A percentile compares a stretch with the other conserved stretches of the same genome.
phyloP scores from a whole-genome alignment of 1,284 basidiomycete genomes.

The Omphalotus olearius region DNA sequence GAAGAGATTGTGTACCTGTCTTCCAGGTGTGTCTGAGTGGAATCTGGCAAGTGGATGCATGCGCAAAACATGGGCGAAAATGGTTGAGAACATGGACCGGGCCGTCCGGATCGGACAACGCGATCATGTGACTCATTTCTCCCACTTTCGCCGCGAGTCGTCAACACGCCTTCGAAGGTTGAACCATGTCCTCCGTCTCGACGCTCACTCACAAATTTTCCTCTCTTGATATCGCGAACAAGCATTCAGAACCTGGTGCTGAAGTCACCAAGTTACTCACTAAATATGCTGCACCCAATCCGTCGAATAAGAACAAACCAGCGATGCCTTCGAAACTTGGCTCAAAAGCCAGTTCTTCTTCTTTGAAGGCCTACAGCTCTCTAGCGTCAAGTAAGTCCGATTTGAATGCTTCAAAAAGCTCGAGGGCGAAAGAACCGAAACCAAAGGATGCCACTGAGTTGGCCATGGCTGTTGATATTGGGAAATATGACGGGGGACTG shows the following conservation, averaged over 20 bases:
- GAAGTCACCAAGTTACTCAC: constrained; percentile 64
- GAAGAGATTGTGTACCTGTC: too few relatives aligned
- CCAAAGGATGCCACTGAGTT: constrained; percentile 10
- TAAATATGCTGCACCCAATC: constrained; percentile 59
- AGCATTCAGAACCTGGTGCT: constrained; percentile 48
- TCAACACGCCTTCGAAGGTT: not conserved
- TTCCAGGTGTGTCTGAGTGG: too few relatives aligned
- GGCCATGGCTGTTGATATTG: constrained; percentile 58
- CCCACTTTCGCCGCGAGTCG: too few relatives aligned
- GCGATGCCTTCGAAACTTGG: constrained; percentile 16
- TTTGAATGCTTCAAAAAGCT: not conserved
- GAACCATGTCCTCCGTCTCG: constrained; percentile 2
- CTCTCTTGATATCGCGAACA: constrained; percentile 30
- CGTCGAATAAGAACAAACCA: constrained; percentile 15
- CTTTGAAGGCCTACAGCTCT: constrained; percentile 1
- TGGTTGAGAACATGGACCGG: too few relatives aligned
- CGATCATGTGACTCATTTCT: too few relatives aligned
- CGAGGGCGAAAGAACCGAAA: constrained; percentile 15
- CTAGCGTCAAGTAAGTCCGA: constrained; percentile 1
- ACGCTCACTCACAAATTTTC: constrained; percentile 2
- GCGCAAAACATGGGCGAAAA: too few relatives aligned
- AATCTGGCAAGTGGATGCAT: too few relatives aligned
- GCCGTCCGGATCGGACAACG: too few relatives aligned
- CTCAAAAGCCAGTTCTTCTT: constrained; percentile 11
- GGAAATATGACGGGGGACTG: constrained; percentile 84